phyloP scores from a whole-genome alignment of 73 alveolate species.

The Paramecium pentaurelia region DNA sequence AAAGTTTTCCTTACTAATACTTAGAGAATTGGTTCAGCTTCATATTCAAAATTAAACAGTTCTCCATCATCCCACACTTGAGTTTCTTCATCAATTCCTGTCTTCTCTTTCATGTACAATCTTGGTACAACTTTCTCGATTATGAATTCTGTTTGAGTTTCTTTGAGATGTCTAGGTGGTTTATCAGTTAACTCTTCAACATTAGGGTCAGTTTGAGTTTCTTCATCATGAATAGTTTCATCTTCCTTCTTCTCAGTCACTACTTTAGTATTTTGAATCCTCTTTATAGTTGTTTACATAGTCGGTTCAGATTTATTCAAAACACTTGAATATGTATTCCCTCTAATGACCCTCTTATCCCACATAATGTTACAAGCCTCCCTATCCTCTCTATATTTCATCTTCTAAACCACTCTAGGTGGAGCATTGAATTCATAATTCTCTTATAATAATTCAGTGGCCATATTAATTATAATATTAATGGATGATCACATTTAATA shows the following conservation, averaged over 20 bases:
- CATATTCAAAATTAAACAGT: conserved; percentile 85
- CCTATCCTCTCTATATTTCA: conserved; percentile 14
- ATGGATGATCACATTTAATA: background rate
- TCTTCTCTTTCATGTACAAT: conserved; percentile 76
- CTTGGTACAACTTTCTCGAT: conserved; percentile 86
- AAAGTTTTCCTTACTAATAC: conserved; percentile 81
- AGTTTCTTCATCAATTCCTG: conserved; percentile 85
- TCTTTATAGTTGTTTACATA: background rate
- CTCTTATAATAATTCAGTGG: conserved; percentile 31
- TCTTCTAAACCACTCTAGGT: conserved; percentile 35
- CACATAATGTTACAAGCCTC: conserved; percentile 40
- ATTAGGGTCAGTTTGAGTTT: conserved; percentile 72
- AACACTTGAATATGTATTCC: conserved; percentile 1
- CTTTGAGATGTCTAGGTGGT: conserved; percentile 71
- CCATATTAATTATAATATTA: conserved; percentile 1
- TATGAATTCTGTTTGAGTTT: conserved; percentile 84
- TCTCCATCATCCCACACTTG: conserved; percentile 82
- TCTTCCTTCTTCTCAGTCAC: conserved; percentile 29
- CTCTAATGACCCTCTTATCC: conserved; percentile 44
- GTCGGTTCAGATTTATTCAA: background rate
- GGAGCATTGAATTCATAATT: conserved; percentile 53
- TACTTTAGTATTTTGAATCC: background rate
- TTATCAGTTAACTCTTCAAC: conserved; percentile 69
- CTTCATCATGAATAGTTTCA: conserved; percentile 42
- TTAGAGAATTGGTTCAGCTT: conserved; percentile 87